A percentile compares a stretch with the other conserved stretches of the same genome.
phyloP scores from a whole-genome alignment of 805 yeast species.

The Suhomyces vadensis region DNA sequence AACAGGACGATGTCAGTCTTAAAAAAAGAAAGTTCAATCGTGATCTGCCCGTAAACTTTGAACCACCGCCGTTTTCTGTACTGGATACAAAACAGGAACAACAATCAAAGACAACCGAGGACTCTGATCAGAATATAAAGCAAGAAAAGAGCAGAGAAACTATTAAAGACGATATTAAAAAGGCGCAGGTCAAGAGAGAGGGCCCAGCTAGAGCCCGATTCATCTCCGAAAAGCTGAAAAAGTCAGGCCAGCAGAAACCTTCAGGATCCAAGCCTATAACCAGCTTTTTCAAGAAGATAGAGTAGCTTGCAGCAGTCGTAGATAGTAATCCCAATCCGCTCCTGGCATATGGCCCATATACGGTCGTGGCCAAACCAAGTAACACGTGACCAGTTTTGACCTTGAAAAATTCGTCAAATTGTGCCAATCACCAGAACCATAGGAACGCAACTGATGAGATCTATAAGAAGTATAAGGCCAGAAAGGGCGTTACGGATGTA shows the following conservation, averaged over 20 bases:
- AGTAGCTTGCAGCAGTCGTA: background rate
- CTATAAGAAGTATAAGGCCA: conserved; percentile 11
- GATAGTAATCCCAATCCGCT: too few species aligned
- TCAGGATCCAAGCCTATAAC: background rate
- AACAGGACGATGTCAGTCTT: background rate
- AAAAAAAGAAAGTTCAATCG: conserved; percentile 5
- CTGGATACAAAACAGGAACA: background rate
- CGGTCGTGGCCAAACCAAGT: background rate
- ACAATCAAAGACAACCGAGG: background rate
- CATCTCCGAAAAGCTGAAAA: conserved; percentile 5
- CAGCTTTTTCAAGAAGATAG: background rate
- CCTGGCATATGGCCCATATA: too few species aligned
- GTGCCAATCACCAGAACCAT: background rate
- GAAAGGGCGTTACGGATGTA: conserved; percentile 11
- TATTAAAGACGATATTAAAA: background rate
- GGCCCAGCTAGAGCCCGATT: background rate
- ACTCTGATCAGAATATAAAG: background rate
- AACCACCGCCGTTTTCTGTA: too few species aligned
- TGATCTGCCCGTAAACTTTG: too few species aligned
- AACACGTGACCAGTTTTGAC: background rate
- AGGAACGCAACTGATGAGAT: conserved; percentile 3
- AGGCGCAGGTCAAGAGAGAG: background rate
- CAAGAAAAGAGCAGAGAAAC: background rate
- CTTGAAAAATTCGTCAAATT: conserved; percentile 7
- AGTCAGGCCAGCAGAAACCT: conserved; percentile 1